These are phyloP conservation scores for Heracleum sosnowskyi DNA, from an alignment of 129 eudicot species.

Conservation along the genomic window DNA sequence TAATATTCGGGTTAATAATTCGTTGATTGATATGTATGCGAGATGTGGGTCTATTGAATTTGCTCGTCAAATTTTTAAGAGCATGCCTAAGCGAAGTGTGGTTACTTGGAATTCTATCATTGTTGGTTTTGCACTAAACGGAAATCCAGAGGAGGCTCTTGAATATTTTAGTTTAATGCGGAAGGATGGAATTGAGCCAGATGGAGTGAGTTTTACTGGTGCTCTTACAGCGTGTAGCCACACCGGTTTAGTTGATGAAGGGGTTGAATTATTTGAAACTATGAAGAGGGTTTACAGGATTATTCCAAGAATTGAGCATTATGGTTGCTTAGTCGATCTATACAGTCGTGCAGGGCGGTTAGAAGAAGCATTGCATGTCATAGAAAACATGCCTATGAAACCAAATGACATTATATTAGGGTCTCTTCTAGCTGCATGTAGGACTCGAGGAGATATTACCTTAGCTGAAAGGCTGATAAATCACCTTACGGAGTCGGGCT, in stretches of 20 bases:
- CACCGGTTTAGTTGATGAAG: constrained; percentile 39
- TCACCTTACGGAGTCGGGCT: constrained; percentile 30
- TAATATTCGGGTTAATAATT: constrained; percentile 36
- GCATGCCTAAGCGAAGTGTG: constrained; percentile 34
- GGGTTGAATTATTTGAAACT: constrained; percentile 25
- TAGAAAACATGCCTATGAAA: constrained; percentile 45
- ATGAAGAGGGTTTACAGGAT: constrained; percentile 35
- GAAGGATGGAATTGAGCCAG: constrained; percentile 41
- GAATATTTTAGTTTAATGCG: constrained; percentile 35
- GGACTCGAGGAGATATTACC: constrained; percentile 27
- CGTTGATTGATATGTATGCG: constrained; percentile 55
- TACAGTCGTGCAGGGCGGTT: constrained; percentile 48
- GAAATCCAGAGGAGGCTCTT: constrained; percentile 36
- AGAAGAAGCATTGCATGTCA: constrained; percentile 34
- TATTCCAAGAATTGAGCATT: constrained; percentile 52
- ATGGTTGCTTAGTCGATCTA: constrained; percentile 57
- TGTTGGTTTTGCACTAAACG: constrained; percentile 52
- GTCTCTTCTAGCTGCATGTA: constrained; percentile 50
- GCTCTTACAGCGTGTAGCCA: constrained; percentile 62
- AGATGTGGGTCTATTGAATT: constrained; percentile 52
- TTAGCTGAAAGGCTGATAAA: constrained; percentile 45
- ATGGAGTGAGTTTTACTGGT: constrained; percentile 55
- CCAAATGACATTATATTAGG: constrained; percentile 55
- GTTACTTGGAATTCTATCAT: constrained; percentile 60
- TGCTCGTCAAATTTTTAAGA: constrained; percentile 33